Percentiles rank a stretch among this genome's conserved stretches.
Evolutionary conservation across 2,329 filamentous ascomycete species (phyloP).

Genomic region (Anthostomella pinea): DNA sequence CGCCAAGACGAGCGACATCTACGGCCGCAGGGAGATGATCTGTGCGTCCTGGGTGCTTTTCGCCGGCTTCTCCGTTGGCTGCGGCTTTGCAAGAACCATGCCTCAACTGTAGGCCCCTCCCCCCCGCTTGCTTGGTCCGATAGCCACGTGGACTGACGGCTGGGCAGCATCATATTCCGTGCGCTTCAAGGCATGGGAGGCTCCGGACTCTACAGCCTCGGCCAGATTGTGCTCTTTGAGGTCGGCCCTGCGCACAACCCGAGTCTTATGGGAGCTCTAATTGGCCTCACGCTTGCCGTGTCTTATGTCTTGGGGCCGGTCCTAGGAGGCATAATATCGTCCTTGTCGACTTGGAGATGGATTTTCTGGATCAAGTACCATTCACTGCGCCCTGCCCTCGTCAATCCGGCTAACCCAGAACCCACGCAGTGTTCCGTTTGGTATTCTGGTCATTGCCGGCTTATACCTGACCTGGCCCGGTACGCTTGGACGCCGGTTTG

Average conservation of each 20-base stretch:
- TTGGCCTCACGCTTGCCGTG: slow-evolving; percentile 54
- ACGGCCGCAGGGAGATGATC: slow-evolving; percentile 51
- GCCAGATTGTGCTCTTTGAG: slow-evolving; percentile 56
- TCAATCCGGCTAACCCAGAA: too few species aligned
- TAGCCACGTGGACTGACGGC: neutral
- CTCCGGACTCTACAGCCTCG: slow-evolving; percentile 59
- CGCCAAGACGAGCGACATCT: slow-evolving; percentile 59
- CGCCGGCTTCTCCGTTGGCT: slow-evolving; percentile 53
- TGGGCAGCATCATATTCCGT: slow-evolving; percentile 53
- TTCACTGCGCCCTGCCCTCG: neutral
- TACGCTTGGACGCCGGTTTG: slow-evolving; percentile 32
- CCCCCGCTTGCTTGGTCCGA: neutral
- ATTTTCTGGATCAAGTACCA: slow-evolving; percentile 61
- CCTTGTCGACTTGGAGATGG: slow-evolving; percentile 55
- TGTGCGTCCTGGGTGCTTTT: slow-evolving; percentile 53
- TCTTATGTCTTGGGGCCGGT: slow-evolving; percentile 59
- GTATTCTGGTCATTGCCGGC: slow-evolving; percentile 43
- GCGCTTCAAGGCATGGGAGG: slow-evolving; percentile 60
- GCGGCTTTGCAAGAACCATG: slow-evolving; percentile 50
- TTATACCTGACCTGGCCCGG: slow-evolving; percentile 47
- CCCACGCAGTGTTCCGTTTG: slow-evolving; percentile 46
- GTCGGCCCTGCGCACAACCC: slow-evolving; percentile 52
- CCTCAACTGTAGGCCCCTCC: slow-evolving; percentile 42
- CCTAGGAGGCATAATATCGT: slow-evolving; percentile 54
- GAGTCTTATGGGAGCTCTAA: slow-evolving; percentile 51